phyloP scores from a whole-genome alignment of 2,329 filamentous ascomycete species.

The Lachnellula suecica region DNA sequence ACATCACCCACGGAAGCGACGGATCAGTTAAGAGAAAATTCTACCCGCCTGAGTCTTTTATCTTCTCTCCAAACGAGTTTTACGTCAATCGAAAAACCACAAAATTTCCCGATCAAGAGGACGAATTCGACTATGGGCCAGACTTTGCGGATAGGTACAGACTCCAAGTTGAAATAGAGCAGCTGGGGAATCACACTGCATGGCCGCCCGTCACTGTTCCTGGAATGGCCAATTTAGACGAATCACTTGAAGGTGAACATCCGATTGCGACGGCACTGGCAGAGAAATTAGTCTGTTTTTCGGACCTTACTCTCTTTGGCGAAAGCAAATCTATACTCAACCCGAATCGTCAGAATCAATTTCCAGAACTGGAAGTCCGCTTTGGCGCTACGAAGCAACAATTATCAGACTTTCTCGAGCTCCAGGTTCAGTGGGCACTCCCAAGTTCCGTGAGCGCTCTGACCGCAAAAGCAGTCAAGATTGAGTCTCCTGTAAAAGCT shows the following conservation, averaged over 20 bases:
- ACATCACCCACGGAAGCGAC: constrained; percentile 8
- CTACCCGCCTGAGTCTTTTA: constrained; percentile 16
- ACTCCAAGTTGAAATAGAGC: constrained; percentile 17
- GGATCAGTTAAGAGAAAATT: constrained; percentile 16
- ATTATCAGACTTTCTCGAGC: constrained; percentile 14
- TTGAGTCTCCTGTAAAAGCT: not conserved
- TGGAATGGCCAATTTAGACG: not conserved
- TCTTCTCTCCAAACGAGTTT: constrained; percentile 19
- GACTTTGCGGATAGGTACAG: constrained; percentile 24
- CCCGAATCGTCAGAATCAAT: constrained; percentile 7
- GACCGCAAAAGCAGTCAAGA: not conserved
- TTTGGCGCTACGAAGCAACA: constrained; percentile 5
- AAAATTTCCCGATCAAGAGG: constrained; percentile 7
- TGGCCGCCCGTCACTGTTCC: constrained; percentile 25
- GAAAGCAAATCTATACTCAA: not conserved
- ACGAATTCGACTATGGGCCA: constrained; percentile 1
- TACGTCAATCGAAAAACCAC: constrained; percentile 18
- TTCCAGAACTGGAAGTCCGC: constrained; percentile 8
- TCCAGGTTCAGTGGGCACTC: constrained; percentile 23
- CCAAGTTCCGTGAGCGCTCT: constrained; percentile 15
- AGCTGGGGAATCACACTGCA: constrained; percentile 8
- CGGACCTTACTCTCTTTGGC: constrained; percentile 3
- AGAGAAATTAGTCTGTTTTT: not conserved
- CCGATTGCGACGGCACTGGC: not conserved
- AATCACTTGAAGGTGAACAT: not conserved